phyloP scores from a whole-genome alignment of 139 green algal genomes.

The Astrephomene gubernaculifera region DNA sequence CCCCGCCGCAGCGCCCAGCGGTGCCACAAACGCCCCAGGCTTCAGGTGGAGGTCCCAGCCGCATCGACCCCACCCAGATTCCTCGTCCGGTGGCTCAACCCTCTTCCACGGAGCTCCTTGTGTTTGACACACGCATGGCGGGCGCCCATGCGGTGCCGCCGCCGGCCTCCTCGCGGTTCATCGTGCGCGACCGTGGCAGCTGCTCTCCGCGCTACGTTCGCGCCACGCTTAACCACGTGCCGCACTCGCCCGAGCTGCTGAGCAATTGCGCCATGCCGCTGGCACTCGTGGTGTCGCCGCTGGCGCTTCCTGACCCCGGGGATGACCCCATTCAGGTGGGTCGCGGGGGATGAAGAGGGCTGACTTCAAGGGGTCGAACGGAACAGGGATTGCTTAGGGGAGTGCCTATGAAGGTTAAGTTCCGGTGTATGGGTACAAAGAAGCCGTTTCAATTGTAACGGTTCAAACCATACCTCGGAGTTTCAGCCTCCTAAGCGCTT shows the following conservation, averaged over 20 bases:
- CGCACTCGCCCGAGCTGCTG: conserved; percentile 80
- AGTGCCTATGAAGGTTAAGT: too few species aligned
- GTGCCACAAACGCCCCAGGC: neutral
- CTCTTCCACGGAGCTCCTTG: conserved; percentile 32
- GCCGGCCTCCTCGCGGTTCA: conserved; percentile 50
- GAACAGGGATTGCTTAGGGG: too few species aligned
- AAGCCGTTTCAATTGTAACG: too few species aligned
- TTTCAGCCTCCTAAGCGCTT: too few species aligned
- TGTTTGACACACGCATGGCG: conserved; percentile 79
- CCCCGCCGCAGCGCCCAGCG: neutral
- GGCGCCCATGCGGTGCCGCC: conserved; percentile 59
- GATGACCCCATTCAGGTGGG: conserved; percentile 83
- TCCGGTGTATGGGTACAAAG: too few species aligned
- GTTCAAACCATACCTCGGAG: too few species aligned
- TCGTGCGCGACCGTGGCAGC: conserved; percentile 59
- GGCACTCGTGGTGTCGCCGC: conserved; percentile 82
- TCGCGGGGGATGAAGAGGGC: neutral
- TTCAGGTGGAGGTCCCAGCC: neutral
- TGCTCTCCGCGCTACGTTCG: conserved; percentile 86
- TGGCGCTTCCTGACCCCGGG: conserved; percentile 80
- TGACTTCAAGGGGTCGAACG: too few species aligned
- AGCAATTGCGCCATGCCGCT: conserved; percentile 85
- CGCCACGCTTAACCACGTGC: conserved; percentile 84
- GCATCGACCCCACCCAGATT: conserved; percentile 91
- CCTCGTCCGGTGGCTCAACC: conserved; percentile 70